These are phyloP conservation scores for Leccinum barrowsii DNA, from an alignment of 768 basidiomycete species.

Conservation along the genomic window DNA sequence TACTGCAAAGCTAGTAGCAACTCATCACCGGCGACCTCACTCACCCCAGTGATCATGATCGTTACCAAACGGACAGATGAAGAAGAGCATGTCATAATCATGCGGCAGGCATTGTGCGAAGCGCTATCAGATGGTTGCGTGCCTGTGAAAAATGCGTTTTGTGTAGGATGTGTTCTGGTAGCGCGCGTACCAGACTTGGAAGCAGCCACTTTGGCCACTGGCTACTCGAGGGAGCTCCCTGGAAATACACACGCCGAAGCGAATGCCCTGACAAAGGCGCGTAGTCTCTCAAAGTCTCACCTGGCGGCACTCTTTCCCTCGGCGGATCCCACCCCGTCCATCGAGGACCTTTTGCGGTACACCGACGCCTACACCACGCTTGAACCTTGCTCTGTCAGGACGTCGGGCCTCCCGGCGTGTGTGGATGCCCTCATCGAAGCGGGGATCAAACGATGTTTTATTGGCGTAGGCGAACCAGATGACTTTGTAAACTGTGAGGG, in stretches of 20 bases:
- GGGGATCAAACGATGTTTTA: conserved; percentile 69
- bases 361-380: conserved; percentile 90
- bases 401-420: conserved; percentile 84
- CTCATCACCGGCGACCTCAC: neutral
- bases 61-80: conserved; percentile 1
- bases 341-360: conserved; percentile 48
- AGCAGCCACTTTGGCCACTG: conserved; percentile 65
- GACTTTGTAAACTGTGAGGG: conserved; percentile 97
- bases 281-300: conserved; percentile 39
- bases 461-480: conserved; percentile 87
- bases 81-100: conserved; percentile 38
- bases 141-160: conserved; percentile 76
- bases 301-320: conserved; percentile 44
- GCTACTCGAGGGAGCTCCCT: conserved; percentile 85
- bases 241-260: conserved; percentile 99
- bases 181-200: conserved; percentile 38
- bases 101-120: conserved; percentile 66
- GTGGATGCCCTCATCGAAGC: conserved; percentile 77
- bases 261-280: conserved; percentile 79
- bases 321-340: conserved; percentile 26
- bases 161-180: conserved; percentile 83
- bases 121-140: conserved; percentile 57
- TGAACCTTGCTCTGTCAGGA: conserved; percentile 91
- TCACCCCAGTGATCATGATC: neutral
- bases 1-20: too few species aligned